These are phyloP conservation scores for Blastomyces parvus DNA, from an alignment of 2,329 filamentous ascomycete genomes.

Conservation along the genomic window DNA sequence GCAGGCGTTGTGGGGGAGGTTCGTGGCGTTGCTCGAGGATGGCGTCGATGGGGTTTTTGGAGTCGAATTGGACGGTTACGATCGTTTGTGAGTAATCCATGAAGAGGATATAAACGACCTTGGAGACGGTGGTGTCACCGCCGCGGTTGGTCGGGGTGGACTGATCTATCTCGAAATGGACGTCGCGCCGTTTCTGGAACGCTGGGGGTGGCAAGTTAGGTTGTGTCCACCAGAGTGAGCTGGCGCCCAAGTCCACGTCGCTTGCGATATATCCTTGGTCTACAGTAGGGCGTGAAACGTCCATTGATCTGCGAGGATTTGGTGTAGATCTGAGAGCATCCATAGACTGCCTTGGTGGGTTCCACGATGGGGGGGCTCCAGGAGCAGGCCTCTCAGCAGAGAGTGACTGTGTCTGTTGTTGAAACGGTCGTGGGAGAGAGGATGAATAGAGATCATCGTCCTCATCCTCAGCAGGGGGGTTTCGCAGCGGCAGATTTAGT, in stretches of 20 bases:
- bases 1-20: conserved; percentile 64
- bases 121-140: conserved; percentile 61
- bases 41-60: conserved; percentile 61
- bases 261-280: conserved; percentile 79
- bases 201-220: conserved; percentile 68
- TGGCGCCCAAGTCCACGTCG: conserved; percentile 68
- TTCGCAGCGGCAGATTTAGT: conserved; percentile 19
- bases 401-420: conserved; percentile 18
- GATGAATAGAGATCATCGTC: conserved; percentile 41
- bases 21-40: conserved; percentile 79
- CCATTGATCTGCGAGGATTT: conserved; percentile 56
- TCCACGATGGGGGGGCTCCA: conserved; percentile 38
- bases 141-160: conserved; percentile 59
- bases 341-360: conserved; percentile 49
- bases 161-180: conserved; percentile 75
- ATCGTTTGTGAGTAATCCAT: conserved; percentile 94
- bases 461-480: conserved; percentile 26
- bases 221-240: conserved; percentile 80
- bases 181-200: conserved; percentile 72
- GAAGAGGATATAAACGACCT: conserved; percentile 79
- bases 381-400: conserved; percentile 39
- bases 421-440: conserved; percentile 32
- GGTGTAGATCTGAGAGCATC: conserved; percentile 51
- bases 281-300: conserved; percentile 61
- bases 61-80: conserved; percentile 69